A percentile compares a stretch with the other conserved stretches of the same genome.
Conservation (phyloP, 1,284 basidiomycete genomes). For the Pseudomicrostroma phylloplanum region DNA sequence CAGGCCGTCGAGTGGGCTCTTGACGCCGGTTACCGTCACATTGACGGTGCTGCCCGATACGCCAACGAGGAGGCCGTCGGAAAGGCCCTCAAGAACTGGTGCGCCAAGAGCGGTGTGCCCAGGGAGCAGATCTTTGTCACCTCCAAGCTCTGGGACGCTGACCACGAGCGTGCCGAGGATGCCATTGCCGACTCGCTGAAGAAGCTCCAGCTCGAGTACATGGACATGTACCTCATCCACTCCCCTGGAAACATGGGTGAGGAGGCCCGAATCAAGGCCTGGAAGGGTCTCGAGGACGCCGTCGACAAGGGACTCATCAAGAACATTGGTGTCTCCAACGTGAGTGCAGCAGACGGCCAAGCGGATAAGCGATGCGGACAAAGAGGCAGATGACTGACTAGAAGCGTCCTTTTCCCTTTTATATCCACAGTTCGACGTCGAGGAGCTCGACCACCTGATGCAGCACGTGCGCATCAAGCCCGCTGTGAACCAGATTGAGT, state of each 20-base stretch:
- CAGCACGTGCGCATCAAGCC: slow-evolving; percentile 46
- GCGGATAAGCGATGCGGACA: no score
- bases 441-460: slow-evolving; percentile 46
- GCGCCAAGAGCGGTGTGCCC: slow-evolving; percentile 35
- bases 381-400: no score
- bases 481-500: slow-evolving; percentile 50
- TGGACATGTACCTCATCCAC: slow-evolving; percentile 49
- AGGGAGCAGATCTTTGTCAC: slow-evolving; percentile 51
- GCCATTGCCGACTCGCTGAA: slow-evolving; percentile 49
- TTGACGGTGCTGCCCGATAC: slow-evolving; percentile 48
- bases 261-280: slow-evolving; percentile 43
- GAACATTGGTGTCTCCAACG: slow-evolving; percentile 49
- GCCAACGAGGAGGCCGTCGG: slow-evolving; percentile 51
- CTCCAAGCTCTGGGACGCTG: slow-evolving; percentile 49
- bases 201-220: slow-evolving; percentile 46
- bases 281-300: slow-evolving; percentile 47
- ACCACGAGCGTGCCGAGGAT: slow-evolving; percentile 43
- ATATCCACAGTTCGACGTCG: slow-evolving; percentile 31
- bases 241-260: slow-evolving; percentile 45
- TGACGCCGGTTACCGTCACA: slow-evolving; percentile 49
- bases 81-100: slow-evolving; percentile 45
- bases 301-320: slow-evolving; percentile 48
- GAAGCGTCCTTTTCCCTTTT: no score
- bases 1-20: slow-evolving; percentile 49
- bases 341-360: slow-evolving; percentile 11